phyloP scores from a whole-genome alignment of 352 stramenopile genomes.

The Phytophthora pistaciae region DNA sequence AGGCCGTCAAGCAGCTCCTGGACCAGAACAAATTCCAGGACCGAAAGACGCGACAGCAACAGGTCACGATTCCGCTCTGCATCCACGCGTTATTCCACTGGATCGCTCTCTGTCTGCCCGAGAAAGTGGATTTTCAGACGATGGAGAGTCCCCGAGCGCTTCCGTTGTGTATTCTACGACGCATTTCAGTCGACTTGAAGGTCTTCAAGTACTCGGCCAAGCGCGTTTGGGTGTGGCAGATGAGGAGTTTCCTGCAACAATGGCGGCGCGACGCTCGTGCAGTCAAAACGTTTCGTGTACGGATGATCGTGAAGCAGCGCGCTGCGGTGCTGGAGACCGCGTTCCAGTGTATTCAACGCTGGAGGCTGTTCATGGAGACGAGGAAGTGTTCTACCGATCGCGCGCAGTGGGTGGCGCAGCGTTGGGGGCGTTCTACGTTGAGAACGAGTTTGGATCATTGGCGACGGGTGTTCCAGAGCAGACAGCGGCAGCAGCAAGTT shows the following conservation, averaged over 20 bases:
- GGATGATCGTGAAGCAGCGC: slow-evolving; percentile 31
- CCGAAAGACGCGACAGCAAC: slow-evolving; percentile 24
- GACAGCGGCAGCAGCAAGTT: slow-evolving; percentile 10
- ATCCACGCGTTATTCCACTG: slow-evolving; percentile 61
- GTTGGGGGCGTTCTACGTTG: slow-evolving; percentile 24
- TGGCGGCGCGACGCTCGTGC: slow-evolving; percentile 22
- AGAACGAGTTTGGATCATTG: slow-evolving; percentile 37
- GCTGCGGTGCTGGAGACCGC: slow-evolving; percentile 40
- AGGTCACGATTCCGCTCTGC: slow-evolving; percentile 38
- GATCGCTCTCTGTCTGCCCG: slow-evolving; percentile 47
- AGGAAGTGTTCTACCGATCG: slow-evolving; percentile 38
- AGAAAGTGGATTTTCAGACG: slow-evolving; percentile 22
- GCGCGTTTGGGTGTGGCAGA: slow-evolving; percentile 24
- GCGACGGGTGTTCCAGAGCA: slow-evolving; percentile 14
- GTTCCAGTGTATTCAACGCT: slow-evolving; percentile 58
- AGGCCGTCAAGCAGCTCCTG: slow-evolving; percentile 42
- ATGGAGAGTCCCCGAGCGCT: slow-evolving; percentile 35
- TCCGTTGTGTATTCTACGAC: slow-evolving; percentile 38
- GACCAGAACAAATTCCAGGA: slow-evolving; percentile 36
- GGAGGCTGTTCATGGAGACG: slow-evolving; percentile 39
- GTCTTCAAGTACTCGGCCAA: slow-evolving; percentile 32
- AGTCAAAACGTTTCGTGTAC: slow-evolving; percentile 19
- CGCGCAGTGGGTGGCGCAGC: slow-evolving; percentile 50
- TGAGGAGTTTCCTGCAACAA: slow-evolving; percentile 9
- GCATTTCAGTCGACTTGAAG: slow-evolving; percentile 38